These are phyloP conservation scores for Triangularia verruculosa DNA, from an alignment of 2,329 filamentous ascomycete genomes.

Conservation along the genomic window DNA sequence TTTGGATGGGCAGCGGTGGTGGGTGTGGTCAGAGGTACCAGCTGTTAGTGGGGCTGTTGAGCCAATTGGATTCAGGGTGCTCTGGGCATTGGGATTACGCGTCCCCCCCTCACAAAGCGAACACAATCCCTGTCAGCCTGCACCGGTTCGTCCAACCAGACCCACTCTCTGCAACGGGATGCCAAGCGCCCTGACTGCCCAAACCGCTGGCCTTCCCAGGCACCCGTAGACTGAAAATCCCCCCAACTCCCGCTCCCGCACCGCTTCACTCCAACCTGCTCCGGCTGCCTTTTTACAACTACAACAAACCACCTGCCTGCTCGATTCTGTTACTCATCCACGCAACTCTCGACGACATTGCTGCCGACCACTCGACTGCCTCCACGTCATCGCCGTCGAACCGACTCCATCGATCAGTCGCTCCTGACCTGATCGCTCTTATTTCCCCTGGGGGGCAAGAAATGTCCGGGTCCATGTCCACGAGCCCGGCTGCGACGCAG, in stretches of 20 bases:
- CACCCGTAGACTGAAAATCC: constrained; percentile 23
- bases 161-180: constrained; percentile 12
- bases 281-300: not conserved
- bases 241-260: constrained; percentile 12
- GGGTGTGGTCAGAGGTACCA: not conserved
- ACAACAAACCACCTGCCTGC: constrained; percentile 1
- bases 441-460: constrained; percentile 9
- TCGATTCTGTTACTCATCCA: not conserved
- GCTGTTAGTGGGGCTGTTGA: not conserved
- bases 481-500: constrained; percentile 29
- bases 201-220: constrained; percentile 18
- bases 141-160: constrained; percentile 22
- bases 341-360: constrained; percentile 5
- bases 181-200: constrained; percentile 19
- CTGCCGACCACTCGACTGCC: not conserved
- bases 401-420: not conserved
- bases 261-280: constrained; percentile 7
- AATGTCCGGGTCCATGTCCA: constrained; percentile 30
- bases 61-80: constrained; percentile 11
- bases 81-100: constrained; percentile 35
- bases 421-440: not conserved
- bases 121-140: constrained; percentile 27
- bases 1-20: not conserved
- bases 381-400: not conserved
- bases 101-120: constrained; percentile 34